These are phyloP conservation scores for Yamadazyma triangularis DNA, from an alignment of 1,139 yeast genomes.

Conservation along the genomic window DNA sequence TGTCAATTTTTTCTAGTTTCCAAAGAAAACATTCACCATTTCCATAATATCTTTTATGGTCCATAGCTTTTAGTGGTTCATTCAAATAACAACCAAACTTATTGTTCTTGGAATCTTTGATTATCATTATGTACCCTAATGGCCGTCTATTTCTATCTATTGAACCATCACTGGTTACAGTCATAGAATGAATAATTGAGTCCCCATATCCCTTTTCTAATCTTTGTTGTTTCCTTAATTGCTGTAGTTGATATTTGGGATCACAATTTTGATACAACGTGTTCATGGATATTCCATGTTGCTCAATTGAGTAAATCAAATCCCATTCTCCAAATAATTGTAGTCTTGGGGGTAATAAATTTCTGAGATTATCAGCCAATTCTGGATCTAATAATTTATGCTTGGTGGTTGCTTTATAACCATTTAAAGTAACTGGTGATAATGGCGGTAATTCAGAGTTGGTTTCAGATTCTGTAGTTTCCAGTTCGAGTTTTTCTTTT, in stretches of 20 bases:
- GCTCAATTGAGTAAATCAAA: conserved; percentile 76
- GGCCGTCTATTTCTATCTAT: conserved; percentile 30
- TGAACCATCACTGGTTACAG: too few relatives aligned
- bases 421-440: conserved; percentile 33
- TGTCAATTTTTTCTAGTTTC: conserved; percentile 50
- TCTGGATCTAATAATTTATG: conserved; percentile 53
- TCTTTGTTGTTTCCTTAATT: conserved; percentile 13
- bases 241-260: conserved; percentile 27
- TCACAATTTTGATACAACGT: conserved; percentile 56
- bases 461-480: too few relatives aligned
- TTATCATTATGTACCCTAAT: conserved; percentile 66
- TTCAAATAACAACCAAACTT: conserved; percentile 83
- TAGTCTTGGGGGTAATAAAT: conserved; percentile 68
- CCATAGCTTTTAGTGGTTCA: conserved; percentile 68
- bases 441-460: conserved; percentile 27
- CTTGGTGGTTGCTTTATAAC: conserved; percentile 55
- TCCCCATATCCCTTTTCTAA: conserved; percentile 36
- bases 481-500: conserved; percentile 3
- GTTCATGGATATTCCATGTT: conserved; percentile 82
- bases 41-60: conserved; percentile 74
- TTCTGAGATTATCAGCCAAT: conserved; percentile 70
- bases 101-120: conserved; percentile 58
- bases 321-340: conserved; percentile 79
- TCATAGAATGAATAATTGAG: conserved; percentile 28
- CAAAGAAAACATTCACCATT: conserved; percentile 95